These are phyloP conservation scores for Entomortierella beljakovae DNA, from an alignment of 192 early-diverging fungal species.

Conservation along the genomic window DNA sequence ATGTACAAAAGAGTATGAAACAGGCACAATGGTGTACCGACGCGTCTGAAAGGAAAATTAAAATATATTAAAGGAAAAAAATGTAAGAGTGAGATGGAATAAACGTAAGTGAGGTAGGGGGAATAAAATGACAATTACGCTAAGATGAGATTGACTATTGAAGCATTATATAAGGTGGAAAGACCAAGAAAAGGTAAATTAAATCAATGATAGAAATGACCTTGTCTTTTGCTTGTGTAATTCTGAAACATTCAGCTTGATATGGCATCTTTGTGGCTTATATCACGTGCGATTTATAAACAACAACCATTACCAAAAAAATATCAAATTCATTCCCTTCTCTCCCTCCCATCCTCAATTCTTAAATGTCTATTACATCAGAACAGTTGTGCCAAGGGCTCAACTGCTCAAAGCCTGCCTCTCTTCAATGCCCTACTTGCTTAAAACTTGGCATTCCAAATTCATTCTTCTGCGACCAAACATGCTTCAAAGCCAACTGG, in stretches of 20 bases:
- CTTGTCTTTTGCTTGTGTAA: not conserved
- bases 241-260: no score
- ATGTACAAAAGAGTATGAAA: no score
- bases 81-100: not conserved
- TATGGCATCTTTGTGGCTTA: not conserved
- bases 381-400: slow-evolving; percentile 51
- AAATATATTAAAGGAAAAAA: not conserved
- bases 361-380: slow-evolving; percentile 3
- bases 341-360: not conserved
- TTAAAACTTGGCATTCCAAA: slow-evolving; percentile 70
- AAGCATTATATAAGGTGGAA: no score
- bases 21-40: no score
- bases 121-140: no score
- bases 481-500: slow-evolving; percentile 83
- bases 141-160: no score
- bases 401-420: slow-evolving; percentile 74
- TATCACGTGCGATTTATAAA: not conserved
- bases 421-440: slow-evolving; percentile 86
- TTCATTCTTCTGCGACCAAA: slow-evolving; percentile 85
- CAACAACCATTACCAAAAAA: not conserved
- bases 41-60: no score
- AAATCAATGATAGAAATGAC: no score
- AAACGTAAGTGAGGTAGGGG: no score
- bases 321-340: no score
- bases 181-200: no score